These are phyloP conservation scores for Suillus brevipes DNA, from an alignment of 768 basidiomycete genomes.

Conservation along the genomic window DNA sequence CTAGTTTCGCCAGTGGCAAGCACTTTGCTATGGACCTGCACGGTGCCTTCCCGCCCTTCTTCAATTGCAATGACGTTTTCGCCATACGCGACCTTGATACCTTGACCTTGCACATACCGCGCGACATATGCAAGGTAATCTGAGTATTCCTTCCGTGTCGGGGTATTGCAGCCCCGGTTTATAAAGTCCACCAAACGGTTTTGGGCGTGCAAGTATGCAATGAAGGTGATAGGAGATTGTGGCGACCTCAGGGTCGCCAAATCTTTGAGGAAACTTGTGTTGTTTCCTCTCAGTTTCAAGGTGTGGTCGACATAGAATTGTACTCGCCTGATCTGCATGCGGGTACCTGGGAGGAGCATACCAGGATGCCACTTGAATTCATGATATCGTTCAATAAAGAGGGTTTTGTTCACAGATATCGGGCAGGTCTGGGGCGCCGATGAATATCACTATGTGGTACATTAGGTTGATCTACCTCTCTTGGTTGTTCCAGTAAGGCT, in stretches of 20 bases:
- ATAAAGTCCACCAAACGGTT: slow-evolving; percentile 52
- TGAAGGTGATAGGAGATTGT: slow-evolving; percentile 51
- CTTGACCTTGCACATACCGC: slow-evolving; percentile 41
- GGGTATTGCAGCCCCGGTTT: slow-evolving; percentile 51
- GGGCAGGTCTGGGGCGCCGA: slow-evolving; percentile 9
- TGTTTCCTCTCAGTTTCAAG: slow-evolving; percentile 10
- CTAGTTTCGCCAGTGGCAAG: slow-evolving; percentile 36
- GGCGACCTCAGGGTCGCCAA: slow-evolving; percentile 54
- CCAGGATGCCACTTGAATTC: slow-evolving; percentile 57
- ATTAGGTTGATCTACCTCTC: slow-evolving; percentile 14
- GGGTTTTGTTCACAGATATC: slow-evolving; percentile 30
- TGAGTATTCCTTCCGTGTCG: slow-evolving; percentile 53
- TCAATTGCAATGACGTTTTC: slow-evolving; percentile 46
- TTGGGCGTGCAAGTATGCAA: slow-evolving; percentile 52
- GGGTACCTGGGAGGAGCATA: slow-evolving; percentile 51
- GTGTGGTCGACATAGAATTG: neutral
- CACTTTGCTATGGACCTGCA: slow-evolving; percentile 40
- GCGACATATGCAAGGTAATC: slow-evolving; percentile 59
- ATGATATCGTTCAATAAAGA: slow-evolving; percentile 51
- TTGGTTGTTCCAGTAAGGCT: slow-evolving; percentile 47
- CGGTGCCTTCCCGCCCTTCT: slow-evolving; percentile 33
- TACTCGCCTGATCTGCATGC: slow-evolving; percentile 53
- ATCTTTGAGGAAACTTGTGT: slow-evolving; percentile 50
- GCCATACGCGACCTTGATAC: slow-evolving; percentile 45
- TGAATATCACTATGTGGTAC: slow-evolving; percentile 7